Percentiles rank a stretch among this genome's conserved stretches.
Evolutionary conservation across 1,284 basidiomycete species (phyloP).

Genomic region (Entoloma clypeatum): DNA sequence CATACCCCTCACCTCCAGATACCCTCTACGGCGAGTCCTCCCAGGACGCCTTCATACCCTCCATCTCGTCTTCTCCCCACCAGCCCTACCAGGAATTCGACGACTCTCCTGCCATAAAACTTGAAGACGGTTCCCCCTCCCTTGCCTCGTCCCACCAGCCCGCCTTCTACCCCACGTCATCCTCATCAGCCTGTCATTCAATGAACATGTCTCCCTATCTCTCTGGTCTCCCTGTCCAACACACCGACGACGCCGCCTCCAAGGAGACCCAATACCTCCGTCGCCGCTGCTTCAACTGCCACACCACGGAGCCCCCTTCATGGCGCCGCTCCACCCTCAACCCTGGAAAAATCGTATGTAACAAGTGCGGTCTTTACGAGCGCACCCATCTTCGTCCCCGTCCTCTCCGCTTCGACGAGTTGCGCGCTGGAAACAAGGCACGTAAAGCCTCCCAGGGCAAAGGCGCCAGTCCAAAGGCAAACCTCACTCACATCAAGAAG

Average conservation of each 20-base stretch:
- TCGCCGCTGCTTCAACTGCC: slow-evolving; percentile 81
- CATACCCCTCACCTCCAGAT: slow-evolving; percentile 25
- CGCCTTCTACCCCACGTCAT: slow-evolving; percentile 34
- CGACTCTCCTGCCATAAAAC: slow-evolving; percentile 50
- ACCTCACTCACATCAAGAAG: slow-evolving; percentile 50
- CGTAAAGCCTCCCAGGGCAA: slow-evolving; percentile 52
- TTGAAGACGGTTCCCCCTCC: slow-evolving; percentile 55
- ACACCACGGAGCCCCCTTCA: slow-evolving; percentile 80
- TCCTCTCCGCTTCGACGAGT: slow-evolving; percentile 78
- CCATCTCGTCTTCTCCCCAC: slow-evolving; percentile 44
- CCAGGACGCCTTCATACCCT: slow-evolving; percentile 28
- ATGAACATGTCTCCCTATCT: slow-evolving; percentile 45
- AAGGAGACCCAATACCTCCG: slow-evolving; percentile 86
- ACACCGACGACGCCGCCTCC: slow-evolving; percentile 81
- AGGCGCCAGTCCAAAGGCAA: slow-evolving; percentile 43
- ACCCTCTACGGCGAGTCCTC: slow-evolving; percentile 29
- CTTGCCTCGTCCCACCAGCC: slow-evolving; percentile 58
- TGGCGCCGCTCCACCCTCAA: slow-evolving; percentile 83
- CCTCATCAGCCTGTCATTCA: slow-evolving; percentile 25
- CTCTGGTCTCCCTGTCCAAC: slow-evolving; percentile 65
- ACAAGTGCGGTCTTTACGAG: slow-evolving; percentile 85
- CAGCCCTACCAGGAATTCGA: slow-evolving; percentile 46
- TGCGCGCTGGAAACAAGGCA: slow-evolving; percentile 77
- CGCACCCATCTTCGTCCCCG: slow-evolving; percentile 77
- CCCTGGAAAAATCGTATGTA: slow-evolving; percentile 86